A percentile compares a stretch with the other conserved stretches of the same genome.
phyloP scores from a whole-genome alignment of 176 grass and related monocot species.

The Avena insularis region DNA sequence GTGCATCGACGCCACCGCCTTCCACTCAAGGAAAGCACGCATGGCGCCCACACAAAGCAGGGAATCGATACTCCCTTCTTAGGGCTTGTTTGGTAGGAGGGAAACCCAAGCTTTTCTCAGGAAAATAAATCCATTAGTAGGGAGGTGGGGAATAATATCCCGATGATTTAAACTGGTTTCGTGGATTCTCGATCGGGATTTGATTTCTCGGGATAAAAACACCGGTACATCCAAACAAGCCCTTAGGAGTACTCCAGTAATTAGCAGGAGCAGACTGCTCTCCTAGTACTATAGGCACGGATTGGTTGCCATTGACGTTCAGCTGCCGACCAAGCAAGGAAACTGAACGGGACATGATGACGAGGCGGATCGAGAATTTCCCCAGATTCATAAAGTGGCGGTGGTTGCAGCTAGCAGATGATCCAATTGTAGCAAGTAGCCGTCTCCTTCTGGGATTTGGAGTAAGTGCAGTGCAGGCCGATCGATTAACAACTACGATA shows the following conservation, averaged over 20 bases:
- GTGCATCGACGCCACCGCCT: neutral
- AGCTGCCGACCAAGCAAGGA: neutral
- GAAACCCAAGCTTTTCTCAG: no score
- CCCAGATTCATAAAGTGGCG: neutral
- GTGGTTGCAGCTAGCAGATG: conserved; percentile 15
- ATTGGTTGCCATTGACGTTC: neutral
- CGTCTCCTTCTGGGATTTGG: neutral
- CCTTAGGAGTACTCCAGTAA: neutral
- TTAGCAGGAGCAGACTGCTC: neutral
- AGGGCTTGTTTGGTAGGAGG: no score
- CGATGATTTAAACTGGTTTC: no score
- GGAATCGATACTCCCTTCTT: neutral
- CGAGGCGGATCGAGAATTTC: neutral
- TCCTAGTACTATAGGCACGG: neutral
- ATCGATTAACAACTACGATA: neutral
- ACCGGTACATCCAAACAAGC: no score
- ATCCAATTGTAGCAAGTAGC: neutral
- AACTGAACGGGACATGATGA: neutral
- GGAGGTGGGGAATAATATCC: no score
- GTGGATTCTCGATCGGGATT: no score
- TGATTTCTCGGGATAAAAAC: no score
- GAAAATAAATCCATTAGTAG: no score
- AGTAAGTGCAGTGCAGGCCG: neutral
- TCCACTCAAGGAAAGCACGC: conserved; percentile 4
- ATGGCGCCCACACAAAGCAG: neutral